Evolutionary conservation across 306 rosid genomes (phyloP), one percentile per base, ranked within the genome.

Genomic region (Acacia melanoxylon): DNA sequence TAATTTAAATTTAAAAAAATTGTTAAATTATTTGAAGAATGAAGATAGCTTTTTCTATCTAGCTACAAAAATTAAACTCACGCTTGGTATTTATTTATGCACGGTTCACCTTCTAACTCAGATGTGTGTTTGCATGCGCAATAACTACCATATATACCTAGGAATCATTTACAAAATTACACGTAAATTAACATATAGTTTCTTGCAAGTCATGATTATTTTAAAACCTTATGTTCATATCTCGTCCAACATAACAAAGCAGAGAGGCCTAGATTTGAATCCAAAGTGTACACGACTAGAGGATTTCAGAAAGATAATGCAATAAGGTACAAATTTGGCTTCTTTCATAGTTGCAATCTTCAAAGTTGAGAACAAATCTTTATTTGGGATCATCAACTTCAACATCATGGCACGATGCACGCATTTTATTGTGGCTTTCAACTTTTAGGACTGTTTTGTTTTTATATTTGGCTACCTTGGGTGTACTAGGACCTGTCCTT

Each of bases 241-340:
- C 41, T 37, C 8, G 41, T 1, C 8, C 41, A 9, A 10, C 63
- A 58, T 65, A 65, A 16, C 41, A 79, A 51, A 68, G 24, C 40
- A 52, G 69, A 7, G 8, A 19, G 35, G 48, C 12, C 76, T 52
- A 76, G 68, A 77, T 82, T 83, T 63, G 35, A 48, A 58, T 68
- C 86, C 35, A 10, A 76, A 49, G 61, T 65, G 63, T 76, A 61
- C n/a, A n/a, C n/a, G n/a, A 88, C 62, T 72, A 56, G 33, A 71
- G 51, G 72, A n/a, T 58, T 82, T 54, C 35, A 56, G 56, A 71
- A 80, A 22, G 85, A 63, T 68, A 67, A 75, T 29, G 35, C 12
- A 10, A 61, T 33, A 37, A 37, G 41, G 33, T 83, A 58, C 74
- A 54, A 52, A 20, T 75, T 82, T 72, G 37, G 37, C 70, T 41